Conservation (phyloP, 176 grass and related monocot genomes). For the Zoysia pacifica region DNA sequence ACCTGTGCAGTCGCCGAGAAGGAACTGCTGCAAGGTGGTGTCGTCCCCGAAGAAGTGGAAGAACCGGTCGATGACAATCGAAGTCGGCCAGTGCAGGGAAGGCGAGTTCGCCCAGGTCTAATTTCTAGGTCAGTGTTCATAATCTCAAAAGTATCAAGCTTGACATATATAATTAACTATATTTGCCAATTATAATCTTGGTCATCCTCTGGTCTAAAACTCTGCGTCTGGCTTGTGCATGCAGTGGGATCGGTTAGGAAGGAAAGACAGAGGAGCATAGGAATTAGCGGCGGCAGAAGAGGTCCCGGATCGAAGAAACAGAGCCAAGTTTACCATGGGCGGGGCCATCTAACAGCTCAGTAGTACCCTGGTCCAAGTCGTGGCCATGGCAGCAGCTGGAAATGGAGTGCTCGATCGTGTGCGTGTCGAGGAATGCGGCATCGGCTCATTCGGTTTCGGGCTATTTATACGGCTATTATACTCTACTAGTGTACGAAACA, state of each 20-base stretch:
- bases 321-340: neutral
- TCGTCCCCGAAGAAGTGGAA: conserved; percentile 68
- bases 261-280: neutral
- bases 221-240: conserved; percentile 20
- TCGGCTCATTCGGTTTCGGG: neutral
- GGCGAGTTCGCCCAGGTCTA: conserved; percentile 69
- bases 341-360: neutral
- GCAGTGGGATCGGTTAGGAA: conserved; percentile 30
- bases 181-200: neutral
- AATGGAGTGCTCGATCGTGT: neutral
- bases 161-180: too few species aligned
- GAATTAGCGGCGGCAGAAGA: conserved; percentile 33
- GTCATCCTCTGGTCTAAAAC: neutral
- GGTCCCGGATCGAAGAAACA: neutral
- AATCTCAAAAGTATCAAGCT: neutral
- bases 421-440: neutral
- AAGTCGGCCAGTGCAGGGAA: conserved; percentile 67
- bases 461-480: too few species aligned
- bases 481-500: too few species aligned
- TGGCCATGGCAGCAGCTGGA: neutral
- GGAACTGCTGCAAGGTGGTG: conserved; percentile 90
- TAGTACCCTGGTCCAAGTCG: neutral
- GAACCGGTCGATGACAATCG: conserved; percentile 61
- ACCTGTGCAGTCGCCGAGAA: conserved; percentile 66
- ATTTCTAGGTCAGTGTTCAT: neutral